Percentiles rank a stretch among this genome's conserved stretches.
phyloP scores from a whole-genome alignment of 2,329 filamentous ascomycete species.

The Clarireedia monteithiana region DNA sequence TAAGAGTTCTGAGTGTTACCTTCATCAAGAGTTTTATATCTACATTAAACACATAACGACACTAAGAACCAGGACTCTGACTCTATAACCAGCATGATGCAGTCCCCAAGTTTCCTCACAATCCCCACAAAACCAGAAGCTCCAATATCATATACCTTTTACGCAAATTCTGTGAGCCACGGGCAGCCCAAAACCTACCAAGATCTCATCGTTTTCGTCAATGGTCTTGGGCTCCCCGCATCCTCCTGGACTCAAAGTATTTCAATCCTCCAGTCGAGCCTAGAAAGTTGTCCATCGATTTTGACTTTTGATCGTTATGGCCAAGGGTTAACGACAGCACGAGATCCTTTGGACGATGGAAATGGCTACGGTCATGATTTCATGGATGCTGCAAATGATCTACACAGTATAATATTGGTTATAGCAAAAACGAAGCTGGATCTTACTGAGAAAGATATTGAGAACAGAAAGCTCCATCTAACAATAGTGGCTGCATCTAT shows the following conservation, averaged over 20 bases:
- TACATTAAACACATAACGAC: no score
- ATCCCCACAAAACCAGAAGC: conserved; percentile 28
- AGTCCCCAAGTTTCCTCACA: conserved; percentile 11
- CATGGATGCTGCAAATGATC: conserved; percentile 23
- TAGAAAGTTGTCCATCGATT: conserved; percentile 23
- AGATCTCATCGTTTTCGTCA: conserved; percentile 27
- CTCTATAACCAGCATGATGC: neutral
- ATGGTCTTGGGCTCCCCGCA: conserved; percentile 27
- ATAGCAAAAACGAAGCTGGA: conserved; percentile 14
- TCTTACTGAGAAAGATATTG: conserved; percentile 2
- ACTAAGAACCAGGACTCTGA: no score
- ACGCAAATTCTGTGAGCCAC: conserved; percentile 8
- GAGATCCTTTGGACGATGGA: conserved; percentile 22
- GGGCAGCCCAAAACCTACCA: neutral
- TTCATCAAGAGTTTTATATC: no score
- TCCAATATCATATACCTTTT: conserved; percentile 27
- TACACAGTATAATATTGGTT: conserved; percentile 25
- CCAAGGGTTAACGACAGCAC: conserved; percentile 21
- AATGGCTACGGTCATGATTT: conserved; percentile 26
- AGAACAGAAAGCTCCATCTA: conserved; percentile 15
- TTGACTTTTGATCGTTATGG: conserved; percentile 30
- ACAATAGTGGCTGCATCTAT: conserved; percentile 28
- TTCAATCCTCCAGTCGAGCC: conserved; percentile 16
- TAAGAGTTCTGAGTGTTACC: neutral
- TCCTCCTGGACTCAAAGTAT: conserved; percentile 25